phyloP scores from a whole-genome alignment of 2,329 filamentous ascomycete genomes.

The Alternaria ethzedia region DNA sequence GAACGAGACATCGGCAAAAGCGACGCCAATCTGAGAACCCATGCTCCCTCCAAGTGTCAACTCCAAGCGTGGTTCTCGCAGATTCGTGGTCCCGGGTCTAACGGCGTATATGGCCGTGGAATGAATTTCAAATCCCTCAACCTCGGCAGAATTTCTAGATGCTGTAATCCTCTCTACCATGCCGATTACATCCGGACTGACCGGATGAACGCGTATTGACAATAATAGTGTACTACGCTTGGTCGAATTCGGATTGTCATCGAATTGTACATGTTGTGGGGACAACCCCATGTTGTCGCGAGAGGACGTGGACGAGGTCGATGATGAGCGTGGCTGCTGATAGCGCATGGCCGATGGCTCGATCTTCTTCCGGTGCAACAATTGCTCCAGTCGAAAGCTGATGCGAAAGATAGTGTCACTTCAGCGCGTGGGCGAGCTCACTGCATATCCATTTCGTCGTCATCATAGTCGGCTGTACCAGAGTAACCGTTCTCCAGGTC shows the following conservation, averaged over 20 bases:
- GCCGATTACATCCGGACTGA: background rate
- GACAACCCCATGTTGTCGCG: background rate
- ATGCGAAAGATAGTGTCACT: background rate
- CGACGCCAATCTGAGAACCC: background rate
- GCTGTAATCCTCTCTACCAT: background rate
- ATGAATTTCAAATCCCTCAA: background rate
- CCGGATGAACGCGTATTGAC: background rate
- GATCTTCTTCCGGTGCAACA: background rate
- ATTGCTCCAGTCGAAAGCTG: background rate
- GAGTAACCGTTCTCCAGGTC: slow-evolving; percentile 62
- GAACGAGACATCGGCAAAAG: background rate
- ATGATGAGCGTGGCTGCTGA: background rate
- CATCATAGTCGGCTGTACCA: slow-evolving; percentile 65
- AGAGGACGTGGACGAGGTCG: background rate
- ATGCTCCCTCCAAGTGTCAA: background rate
- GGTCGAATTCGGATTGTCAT: background rate
- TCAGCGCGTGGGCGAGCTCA: slow-evolving; percentile 11
- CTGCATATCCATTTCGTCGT: slow-evolving; percentile 53
- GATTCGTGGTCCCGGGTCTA: background rate
- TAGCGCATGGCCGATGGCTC: background rate
- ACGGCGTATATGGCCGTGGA: background rate
- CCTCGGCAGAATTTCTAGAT: background rate
- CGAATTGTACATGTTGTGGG: background rate
- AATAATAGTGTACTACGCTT: background rate
- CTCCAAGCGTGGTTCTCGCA: background rate